A percentile compares a stretch with the other conserved stretches of the same genome.
These are phyloP conservation scores for Protomyces arabidopsidicola DNA, from an alignment of 1,139 yeast genomes.

Conservation along the genomic window DNA sequence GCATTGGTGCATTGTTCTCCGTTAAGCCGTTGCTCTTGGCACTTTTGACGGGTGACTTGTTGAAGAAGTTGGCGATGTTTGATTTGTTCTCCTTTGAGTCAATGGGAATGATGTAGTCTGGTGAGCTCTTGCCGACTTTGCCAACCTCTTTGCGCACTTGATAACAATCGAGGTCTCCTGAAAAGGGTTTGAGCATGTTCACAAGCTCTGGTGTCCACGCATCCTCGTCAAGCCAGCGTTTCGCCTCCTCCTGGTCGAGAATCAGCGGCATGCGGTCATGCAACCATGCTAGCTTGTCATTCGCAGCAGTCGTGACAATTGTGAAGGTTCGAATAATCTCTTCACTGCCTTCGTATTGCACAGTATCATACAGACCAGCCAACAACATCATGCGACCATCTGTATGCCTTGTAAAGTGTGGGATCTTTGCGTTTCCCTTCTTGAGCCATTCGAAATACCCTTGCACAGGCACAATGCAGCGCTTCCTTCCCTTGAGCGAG, in stretches of 20 bases:
- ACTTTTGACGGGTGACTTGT: conserved; percentile 19
- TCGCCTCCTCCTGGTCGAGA: conserved; percentile 48
- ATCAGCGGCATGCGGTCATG: conserved; percentile 75
- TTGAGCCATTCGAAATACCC: conserved; percentile 82
- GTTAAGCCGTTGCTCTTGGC: conserved; percentile 6
- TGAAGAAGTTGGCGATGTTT: conserved; percentile 24
- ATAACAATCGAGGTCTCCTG: conserved; percentile 45
- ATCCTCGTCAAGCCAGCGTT: conserved; percentile 55
- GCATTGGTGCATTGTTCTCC: conserved; percentile 22
- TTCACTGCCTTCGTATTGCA: conserved; percentile 36
- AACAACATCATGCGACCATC: conserved; percentile 54
- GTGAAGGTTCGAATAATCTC: conserved; percentile 53
- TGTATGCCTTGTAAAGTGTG: conserved; percentile 59
- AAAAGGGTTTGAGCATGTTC: conserved; percentile 7
- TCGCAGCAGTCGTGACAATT: conserved; percentile 66
- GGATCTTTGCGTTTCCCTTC: conserved; percentile 45
- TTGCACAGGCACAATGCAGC: conserved; percentile 68
- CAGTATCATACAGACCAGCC: conserved; percentile 60
- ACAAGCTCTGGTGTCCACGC: conserved; percentile 34
- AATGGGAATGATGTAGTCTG: conserved; percentile 23
- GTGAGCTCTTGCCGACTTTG: conserved; percentile 50
- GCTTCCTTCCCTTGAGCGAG: conserved; percentile 39
- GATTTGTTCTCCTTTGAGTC: conserved; percentile 23
- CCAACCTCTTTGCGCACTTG: conserved; percentile 65
- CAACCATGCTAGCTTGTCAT: conserved; percentile 53